Percentiles rank a stretch among this genome's conserved stretches.
These are phyloP conservation scores for Terana coerulea DNA, from an alignment of 768 basidiomycete species.

Conservation along the genomic window DNA sequence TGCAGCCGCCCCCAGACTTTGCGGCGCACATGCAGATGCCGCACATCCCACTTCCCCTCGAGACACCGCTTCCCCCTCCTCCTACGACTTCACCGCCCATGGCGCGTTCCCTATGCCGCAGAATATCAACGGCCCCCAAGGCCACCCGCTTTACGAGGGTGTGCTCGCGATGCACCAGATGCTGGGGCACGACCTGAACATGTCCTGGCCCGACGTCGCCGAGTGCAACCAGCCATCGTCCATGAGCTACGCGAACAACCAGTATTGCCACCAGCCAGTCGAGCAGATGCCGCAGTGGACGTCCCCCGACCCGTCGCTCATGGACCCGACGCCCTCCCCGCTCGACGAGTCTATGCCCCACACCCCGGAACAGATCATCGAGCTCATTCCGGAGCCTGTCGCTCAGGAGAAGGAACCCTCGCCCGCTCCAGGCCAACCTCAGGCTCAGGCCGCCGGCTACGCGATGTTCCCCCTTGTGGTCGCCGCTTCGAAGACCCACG, in stretches of 20 bases:
- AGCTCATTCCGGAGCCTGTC: slow-evolving; percentile 1
- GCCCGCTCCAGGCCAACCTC: background rate
- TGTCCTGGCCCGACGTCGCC: slow-evolving; percentile 8
- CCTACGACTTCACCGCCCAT: slow-evolving; percentile 15
- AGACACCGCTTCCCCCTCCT: slow-evolving; percentile 14
- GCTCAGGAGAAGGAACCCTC: background rate
- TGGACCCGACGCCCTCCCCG: slow-evolving; percentile 7
- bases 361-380: slow-evolving; percentile 7
- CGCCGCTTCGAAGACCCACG: slow-evolving; percentile 11
- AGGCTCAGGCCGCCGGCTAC: slow-evolving; percentile 4
- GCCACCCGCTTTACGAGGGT: slow-evolving; percentile 19
- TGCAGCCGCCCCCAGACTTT: slow-evolving; percentile 11
- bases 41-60: slow-evolving; percentile 13
- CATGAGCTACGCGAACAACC: background rate
- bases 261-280: background rate
- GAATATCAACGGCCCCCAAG: slow-evolving; percentile 15
- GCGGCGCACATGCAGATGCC: slow-evolving; percentile 13
- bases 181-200: slow-evolving; percentile 2
- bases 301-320: background rate
- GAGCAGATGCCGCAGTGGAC: slow-evolving; percentile 7
- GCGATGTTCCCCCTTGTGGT: slow-evolving; percentile 14
- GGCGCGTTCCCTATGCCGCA: slow-evolving; percentile 11
- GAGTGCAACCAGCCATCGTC: slow-evolving; percentile 3
- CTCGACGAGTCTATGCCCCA: slow-evolving; percentile 8
- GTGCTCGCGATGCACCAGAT: slow-evolving; percentile 21